A percentile compares a stretch with the other conserved stretches of the same genome.
phyloP scores from a whole-genome alignment of 2,329 filamentous ascomycete genomes.

The Dactylonectria macrodidyma region DNA sequence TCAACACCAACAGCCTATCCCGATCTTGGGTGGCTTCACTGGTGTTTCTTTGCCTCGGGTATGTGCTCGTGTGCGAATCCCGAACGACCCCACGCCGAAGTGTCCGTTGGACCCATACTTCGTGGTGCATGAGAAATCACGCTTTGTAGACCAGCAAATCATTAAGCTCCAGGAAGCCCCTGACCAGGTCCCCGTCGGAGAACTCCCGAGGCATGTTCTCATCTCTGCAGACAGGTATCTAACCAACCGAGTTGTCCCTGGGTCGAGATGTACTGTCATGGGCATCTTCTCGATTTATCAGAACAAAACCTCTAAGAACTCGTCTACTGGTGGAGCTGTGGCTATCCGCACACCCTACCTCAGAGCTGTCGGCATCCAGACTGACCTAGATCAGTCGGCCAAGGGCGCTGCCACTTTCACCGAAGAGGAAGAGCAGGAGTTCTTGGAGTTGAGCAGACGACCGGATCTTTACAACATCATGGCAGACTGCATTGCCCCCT shows the following conservation, averaged over 20 bases:
- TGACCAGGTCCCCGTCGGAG: slow-evolving; percentile 96
- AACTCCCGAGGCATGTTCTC: slow-evolving; percentile 93
- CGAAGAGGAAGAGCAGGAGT: slow-evolving; percentile 98
- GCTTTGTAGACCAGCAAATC: slow-evolving; percentile 97
- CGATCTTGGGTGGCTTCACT: slow-evolving; percentile 87
- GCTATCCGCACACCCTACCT: slow-evolving; percentile 97
- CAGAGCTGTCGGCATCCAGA: slow-evolving; percentile 91
- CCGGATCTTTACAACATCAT: slow-evolving; percentile 95
- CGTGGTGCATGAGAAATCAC: slow-evolving; percentile 92
- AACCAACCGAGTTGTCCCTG: slow-evolving; percentile 95
- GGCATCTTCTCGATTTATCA: slow-evolving; percentile 99
- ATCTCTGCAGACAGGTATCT: slow-evolving; percentile 97
- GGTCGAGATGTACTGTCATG: slow-evolving; percentile 94
- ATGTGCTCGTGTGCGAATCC: slow-evolving; percentile 76
- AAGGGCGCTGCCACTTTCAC: slow-evolving; percentile 89
- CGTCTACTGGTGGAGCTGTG: slow-evolving; percentile 82
- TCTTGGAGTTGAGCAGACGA: slow-evolving; percentile 88
- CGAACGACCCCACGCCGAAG: slow-evolving; percentile 78
- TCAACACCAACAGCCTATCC: slow-evolving; percentile 77
- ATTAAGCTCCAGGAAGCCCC: slow-evolving; percentile 98
- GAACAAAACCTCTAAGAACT: slow-evolving; percentile 87
- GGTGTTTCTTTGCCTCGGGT: slow-evolving; percentile 87
- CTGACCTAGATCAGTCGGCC: slow-evolving; percentile 89
- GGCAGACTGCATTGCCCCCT: slow-evolving; percentile 93
- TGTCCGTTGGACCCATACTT: slow-evolving; percentile 97